These are phyloP conservation scores for Pichia californica DNA, from an alignment of 805 yeast species.

Conservation along the genomic window DNA sequence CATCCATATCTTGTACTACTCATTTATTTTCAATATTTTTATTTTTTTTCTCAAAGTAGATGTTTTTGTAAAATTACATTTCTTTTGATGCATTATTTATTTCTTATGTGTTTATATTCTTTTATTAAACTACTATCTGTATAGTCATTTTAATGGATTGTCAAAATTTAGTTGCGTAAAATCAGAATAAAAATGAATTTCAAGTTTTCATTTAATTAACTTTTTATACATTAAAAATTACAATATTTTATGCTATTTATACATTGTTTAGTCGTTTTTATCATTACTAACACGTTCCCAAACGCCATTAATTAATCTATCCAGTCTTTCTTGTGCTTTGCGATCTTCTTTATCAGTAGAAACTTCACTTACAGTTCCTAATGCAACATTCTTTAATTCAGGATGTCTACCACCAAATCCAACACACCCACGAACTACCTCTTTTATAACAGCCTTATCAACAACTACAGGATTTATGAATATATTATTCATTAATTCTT, in stretches of 20 bases:
- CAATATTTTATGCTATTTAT: neutral
- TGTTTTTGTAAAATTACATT: too few species aligned
- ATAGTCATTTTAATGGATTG: too few species aligned
- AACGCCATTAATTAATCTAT: slow-evolving; percentile 46
- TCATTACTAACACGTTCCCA: slow-evolving; percentile 36
- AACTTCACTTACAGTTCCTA: neutral
- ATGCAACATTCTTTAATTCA: slow-evolving; percentile 9
- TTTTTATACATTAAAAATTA: neutral
- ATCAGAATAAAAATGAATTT: too few species aligned
- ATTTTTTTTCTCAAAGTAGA: too few species aligned
- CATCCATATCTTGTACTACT: too few species aligned
- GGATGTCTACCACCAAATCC: slow-evolving; percentile 54
- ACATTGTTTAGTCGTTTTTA: neutral
- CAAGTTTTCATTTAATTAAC: too few species aligned
- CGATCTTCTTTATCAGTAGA: neutral
- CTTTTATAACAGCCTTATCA: slow-evolving; percentile 57
- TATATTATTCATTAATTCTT: slow-evolving; percentile 51
- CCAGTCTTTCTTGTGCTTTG: slow-evolving; percentile 7
- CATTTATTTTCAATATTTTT: too few species aligned
- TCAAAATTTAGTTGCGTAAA: too few species aligned
- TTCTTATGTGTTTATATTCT: too few species aligned
- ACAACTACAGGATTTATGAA: slow-evolving; percentile 74
- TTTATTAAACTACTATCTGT: too few species aligned
- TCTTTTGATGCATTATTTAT: too few species aligned
- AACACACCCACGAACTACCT: slow-evolving; percentile 70